A percentile compares a stretch with the other conserved stretches of the same genome.
These are phyloP conservation scores for Phoma sp. DNA, from an alignment of 2,329 filamentous ascomycete genomes.

Conservation along the genomic window DNA sequence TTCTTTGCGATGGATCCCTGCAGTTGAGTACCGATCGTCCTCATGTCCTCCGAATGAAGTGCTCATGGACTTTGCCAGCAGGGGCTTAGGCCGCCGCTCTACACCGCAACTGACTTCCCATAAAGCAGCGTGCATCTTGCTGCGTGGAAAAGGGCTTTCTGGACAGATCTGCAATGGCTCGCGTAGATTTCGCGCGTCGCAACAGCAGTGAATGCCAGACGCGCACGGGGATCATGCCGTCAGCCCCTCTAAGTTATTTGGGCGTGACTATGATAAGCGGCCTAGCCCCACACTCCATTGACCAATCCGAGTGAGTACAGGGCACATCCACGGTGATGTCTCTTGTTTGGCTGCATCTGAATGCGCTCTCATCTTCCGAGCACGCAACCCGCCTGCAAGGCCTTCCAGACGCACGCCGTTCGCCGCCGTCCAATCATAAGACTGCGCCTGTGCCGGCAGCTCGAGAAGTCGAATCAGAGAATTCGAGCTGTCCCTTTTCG, in stretches of 20 bases:
- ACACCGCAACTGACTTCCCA: too few species aligned
- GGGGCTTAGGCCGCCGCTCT: too few species aligned
- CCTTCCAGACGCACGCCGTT: conserved; percentile 16
- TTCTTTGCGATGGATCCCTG: conserved; percentile 6
- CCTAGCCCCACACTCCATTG: conserved; percentile 12
- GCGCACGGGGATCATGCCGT: conserved; percentile 12
- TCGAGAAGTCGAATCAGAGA: conserved; percentile 35
- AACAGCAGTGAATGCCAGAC: conserved; percentile 8
- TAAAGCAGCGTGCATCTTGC: conserved; percentile 2
- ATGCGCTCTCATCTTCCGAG: conserved; percentile 23
- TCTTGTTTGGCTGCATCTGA: conserved; percentile 18
- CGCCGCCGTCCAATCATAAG: conserved; percentile 26
- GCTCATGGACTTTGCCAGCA: not conserved
- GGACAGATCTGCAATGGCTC: conserved; percentile 7
- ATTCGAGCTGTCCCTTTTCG: conserved; percentile 26
- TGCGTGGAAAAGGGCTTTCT: not conserved
- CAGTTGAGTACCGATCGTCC: conserved; percentile 1
- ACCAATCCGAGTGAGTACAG: conserved; percentile 10
- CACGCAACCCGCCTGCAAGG: conserved; percentile 33
- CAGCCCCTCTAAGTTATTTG: conserved; percentile 11
- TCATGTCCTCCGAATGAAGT: not conserved
- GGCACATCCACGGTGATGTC: conserved; percentile 13
- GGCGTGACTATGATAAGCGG: conserved; percentile 16
- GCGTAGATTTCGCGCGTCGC: conserved; percentile 6
- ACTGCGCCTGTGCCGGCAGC: conserved; percentile 26